Evolutionary conservation across 1,139 yeast genomes (phyloP).

Genomic region (Debaryomyces nepalensis): DNA sequence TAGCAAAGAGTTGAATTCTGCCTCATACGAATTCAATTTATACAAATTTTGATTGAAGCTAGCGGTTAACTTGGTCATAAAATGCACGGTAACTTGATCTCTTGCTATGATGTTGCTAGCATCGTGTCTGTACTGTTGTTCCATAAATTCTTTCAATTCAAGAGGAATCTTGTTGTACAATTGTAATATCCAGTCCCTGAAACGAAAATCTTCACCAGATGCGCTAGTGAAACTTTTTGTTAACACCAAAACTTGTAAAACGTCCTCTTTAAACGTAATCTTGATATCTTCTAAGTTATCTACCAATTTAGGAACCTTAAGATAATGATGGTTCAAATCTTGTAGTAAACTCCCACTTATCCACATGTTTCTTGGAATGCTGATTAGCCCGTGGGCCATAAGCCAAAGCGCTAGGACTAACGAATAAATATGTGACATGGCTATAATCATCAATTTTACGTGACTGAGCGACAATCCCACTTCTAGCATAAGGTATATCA

Average conservation of each 20-base stretch:
- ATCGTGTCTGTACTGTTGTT: constrained; percentile 35
- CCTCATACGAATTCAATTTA: constrained; percentile 45
- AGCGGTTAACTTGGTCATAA: constrained; percentile 41
- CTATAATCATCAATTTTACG: constrained; percentile 71
- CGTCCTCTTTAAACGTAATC: constrained; percentile 65
- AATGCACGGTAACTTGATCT: constrained; percentile 41
- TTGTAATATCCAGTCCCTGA: constrained; percentile 48
- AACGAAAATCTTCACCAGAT: constrained; percentile 35
- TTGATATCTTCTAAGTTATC: constrained; percentile 70
- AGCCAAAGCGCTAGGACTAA: constrained; percentile 78
- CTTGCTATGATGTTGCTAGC: constrained; percentile 31
- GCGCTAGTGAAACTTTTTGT: constrained; percentile 40
- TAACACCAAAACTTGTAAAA: constrained; percentile 61
- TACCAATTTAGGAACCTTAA: constrained; percentile 58
- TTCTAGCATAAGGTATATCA: constrained; percentile 63
- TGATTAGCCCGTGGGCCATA: constrained; percentile 81
- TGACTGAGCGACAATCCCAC: constrained; percentile 48
- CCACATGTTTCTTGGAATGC: constrained; percentile 66
- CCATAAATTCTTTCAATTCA: constrained; percentile 40
- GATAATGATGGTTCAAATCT: constrained; percentile 50
- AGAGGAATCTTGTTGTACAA: constrained; percentile 39
- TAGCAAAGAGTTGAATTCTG: constrained; percentile 46
- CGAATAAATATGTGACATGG: constrained; percentile 80
- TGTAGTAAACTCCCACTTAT: constrained; percentile 45
- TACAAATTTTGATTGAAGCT: constrained; percentile 43